Conservation (phyloP, 1,139 yeast species). For the Tardiomyces blankii region DNA sequence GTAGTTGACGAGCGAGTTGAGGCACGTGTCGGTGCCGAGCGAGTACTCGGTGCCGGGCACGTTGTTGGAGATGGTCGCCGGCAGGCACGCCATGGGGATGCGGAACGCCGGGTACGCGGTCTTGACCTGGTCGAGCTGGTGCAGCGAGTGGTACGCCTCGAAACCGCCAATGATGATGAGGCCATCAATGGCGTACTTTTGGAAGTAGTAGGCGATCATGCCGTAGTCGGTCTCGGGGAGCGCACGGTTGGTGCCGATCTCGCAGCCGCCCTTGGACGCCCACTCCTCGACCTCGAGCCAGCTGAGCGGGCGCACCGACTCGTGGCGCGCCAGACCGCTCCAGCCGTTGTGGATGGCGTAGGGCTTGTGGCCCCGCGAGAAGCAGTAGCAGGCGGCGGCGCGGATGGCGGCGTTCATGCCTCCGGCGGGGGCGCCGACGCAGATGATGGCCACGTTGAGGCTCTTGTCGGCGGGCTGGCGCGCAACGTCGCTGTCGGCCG, state of each 20-base stretch:
- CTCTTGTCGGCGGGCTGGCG: conserved; percentile 30
- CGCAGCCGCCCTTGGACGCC: conserved; percentile 90
- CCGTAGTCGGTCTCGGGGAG: conserved; percentile 79
- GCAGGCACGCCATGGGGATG: conserved; percentile 87
- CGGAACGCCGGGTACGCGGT: conserved; percentile 75
- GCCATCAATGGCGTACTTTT: conserved; percentile 76
- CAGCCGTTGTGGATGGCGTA: conserved; percentile 88
- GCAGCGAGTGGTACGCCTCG: conserved; percentile 78
- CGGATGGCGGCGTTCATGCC: conserved; percentile 91
- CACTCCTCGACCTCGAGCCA: conserved; percentile 90
- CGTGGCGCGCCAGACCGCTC: conserved; percentile 78
- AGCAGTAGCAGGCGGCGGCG: conserved; percentile 83
- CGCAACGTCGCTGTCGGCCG: conserved; percentile 49
- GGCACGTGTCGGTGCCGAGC: conserved; percentile 86
- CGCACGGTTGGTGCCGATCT: conserved; percentile 85
- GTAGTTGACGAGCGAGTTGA: conserved; percentile 79
- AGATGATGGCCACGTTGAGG: conserved; percentile 66
- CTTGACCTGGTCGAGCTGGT: conserved; percentile 68
- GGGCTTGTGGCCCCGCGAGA: conserved; percentile 81
- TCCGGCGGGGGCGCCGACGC: conserved; percentile 96
- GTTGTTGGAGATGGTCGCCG: conserved; percentile 94
- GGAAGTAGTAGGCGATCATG: conserved; percentile 81
- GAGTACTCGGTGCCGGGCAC: conserved; percentile 97
- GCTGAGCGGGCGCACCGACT: conserved; percentile 54
- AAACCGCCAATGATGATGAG: conserved; percentile 88